A percentile compares a stretch with the other conserved stretches of the same genome.
Evolutionary conservation across 202 grass and related monocot species (phyloP).

Genomic region (Saccharum hybrid): DNA sequence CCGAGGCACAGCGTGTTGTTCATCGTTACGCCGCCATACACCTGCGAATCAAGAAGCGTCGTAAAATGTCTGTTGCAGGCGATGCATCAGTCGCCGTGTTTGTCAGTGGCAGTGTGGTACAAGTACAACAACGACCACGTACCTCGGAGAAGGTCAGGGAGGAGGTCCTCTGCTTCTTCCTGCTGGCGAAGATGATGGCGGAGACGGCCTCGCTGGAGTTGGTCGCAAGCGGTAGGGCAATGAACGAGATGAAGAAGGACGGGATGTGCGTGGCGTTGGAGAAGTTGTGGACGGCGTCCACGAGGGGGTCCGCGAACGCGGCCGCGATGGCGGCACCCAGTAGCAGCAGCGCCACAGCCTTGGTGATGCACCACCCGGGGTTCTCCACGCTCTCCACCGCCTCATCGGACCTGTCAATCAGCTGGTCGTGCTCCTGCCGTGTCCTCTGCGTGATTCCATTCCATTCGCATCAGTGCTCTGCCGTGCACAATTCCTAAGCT

Average conservation of each 20-base stretch:
- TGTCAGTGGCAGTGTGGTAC: background rate
- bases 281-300: slow-evolving; percentile 88
- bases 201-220: slow-evolving; percentile 95
- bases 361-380: slow-evolving; percentile 63
- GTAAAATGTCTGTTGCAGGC: background rate
- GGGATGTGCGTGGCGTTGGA: slow-evolving; percentile 79
- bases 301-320: slow-evolving; percentile 79
- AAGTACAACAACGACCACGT: background rate
- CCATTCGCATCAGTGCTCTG: background rate
- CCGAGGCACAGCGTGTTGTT: slow-evolving; percentile 94
- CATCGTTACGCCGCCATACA: slow-evolving; percentile 96
- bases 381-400: slow-evolving; percentile 71
- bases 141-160: slow-evolving; percentile 96
- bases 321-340: slow-evolving; percentile 70
- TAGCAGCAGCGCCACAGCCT: slow-evolving; percentile 62
- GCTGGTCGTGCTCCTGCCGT: slow-evolving; percentile 57
- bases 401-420: slow-evolving; percentile 67
- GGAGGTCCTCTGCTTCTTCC: slow-evolving; percentile 78
- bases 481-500: background rate
- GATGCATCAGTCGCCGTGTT: background rate
- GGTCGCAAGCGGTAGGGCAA: slow-evolving; percentile 81
- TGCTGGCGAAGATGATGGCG: slow-evolving; percentile 78
- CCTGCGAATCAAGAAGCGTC: slow-evolving; percentile 40
- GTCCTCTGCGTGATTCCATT: slow-evolving; percentile 65
- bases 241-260: slow-evolving; percentile 93